phyloP scores from a whole-genome alignment of 2,329 filamentous ascomycete species.

The Polytolypa hystricis region DNA sequence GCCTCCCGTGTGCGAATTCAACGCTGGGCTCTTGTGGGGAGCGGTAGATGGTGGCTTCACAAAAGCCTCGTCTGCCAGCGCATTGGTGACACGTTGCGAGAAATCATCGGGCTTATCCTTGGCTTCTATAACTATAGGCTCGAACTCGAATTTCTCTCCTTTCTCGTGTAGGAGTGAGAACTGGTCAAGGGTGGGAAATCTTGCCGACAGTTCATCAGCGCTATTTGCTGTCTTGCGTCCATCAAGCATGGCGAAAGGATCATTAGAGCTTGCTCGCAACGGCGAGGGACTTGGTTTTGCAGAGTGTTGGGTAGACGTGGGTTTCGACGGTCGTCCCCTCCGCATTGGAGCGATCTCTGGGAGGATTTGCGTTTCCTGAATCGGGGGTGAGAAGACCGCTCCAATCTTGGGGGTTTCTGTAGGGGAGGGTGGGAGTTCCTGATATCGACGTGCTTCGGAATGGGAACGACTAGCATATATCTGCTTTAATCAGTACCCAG shows the following conservation, averaged over 20 bases:
- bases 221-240: constrained; percentile 45
- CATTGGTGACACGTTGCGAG: constrained; percentile 59
- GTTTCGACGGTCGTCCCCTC: constrained; percentile 60
- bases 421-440: constrained; percentile 48
- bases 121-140: constrained; percentile 40
- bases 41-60: constrained; percentile 33
- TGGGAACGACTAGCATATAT: constrained; percentile 58
- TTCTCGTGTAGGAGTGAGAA: constrained; percentile 84
- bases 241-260: constrained; percentile 88
- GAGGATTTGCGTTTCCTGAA: constrained; percentile 58
- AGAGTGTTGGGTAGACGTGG: constrained; percentile 35
- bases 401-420: constrained; percentile 56
- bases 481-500: constrained; percentile 29
- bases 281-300: constrained; percentile 57
- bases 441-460: constrained; percentile 51
- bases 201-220: constrained; percentile 68
- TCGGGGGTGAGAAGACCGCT: constrained; percentile 67
- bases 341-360: constrained; percentile 93
- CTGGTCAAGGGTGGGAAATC: constrained; percentile 85
- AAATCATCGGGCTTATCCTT: constrained; percentile 40
- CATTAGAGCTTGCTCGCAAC: constrained; percentile 55
- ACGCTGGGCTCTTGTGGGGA: constrained; percentile 19
- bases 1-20: constrained; percentile 15
- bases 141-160: constrained; percentile 75
- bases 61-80: constrained; percentile 77